Percentiles rank a stretch among this genome's conserved stretches.
phyloP scores from a whole-genome alignment of 306 rosid genomes.

The Ormosia semicastrata region DNA sequence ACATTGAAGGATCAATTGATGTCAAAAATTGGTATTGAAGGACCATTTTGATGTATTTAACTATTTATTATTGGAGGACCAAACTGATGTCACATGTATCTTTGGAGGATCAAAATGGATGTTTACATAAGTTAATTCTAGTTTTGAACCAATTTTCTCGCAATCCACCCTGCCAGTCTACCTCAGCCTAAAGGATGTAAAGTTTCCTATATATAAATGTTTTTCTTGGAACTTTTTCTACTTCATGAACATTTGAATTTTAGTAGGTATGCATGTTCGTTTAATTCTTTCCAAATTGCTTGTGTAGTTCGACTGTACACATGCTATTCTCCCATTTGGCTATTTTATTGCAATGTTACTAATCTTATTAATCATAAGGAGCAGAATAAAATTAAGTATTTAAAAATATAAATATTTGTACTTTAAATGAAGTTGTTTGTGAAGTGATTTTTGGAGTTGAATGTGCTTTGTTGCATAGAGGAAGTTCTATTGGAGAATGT shows the following conservation, averaged over 20 bases:
- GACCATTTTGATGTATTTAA: neutral
- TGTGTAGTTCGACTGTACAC: neutral
- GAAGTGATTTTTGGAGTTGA: constrained; percentile 29
- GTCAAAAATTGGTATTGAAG: neutral
- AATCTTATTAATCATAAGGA: neutral
- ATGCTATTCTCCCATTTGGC: neutral
- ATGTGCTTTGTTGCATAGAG: constrained; percentile 46
- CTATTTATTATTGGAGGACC: neutral
- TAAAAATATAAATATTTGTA: neutral
- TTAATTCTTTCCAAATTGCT: neutral
- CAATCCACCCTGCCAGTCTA: neutral
- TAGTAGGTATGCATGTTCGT: neutral
- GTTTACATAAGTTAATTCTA: neutral
- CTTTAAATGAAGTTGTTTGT: constrained; percentile 12
- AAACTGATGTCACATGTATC: neutral
- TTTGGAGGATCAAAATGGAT: neutral
- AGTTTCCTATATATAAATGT: neutral
- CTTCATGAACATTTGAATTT: neutral
- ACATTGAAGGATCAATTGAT: neutral
- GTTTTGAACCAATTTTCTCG: neutral
- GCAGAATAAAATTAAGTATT: neutral
- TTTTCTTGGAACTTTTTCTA: neutral
- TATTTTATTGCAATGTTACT: neutral
- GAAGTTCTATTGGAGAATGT: constrained; percentile 90
- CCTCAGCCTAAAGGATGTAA: neutral